Evolutionary conservation across 768 basidiomycete species (phyloP).

Genomic region (Auriculariales sp.): DNA sequence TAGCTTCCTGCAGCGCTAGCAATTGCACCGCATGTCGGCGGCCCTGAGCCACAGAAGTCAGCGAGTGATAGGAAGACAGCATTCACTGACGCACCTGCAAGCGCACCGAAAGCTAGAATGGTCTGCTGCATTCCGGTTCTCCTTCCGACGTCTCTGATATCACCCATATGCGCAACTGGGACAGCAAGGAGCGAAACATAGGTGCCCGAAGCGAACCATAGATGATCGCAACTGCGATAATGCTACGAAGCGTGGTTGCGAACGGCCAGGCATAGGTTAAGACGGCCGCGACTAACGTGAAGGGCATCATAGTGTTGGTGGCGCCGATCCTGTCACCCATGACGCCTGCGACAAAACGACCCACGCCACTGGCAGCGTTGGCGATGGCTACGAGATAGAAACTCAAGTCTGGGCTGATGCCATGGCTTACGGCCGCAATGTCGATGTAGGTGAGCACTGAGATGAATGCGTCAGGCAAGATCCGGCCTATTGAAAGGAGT

Average conservation of each 20-base stretch:
- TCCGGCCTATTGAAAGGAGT: background rate
- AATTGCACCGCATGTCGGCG: conserved; percentile 64
- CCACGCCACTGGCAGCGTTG: conserved; percentile 14
- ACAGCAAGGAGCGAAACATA: conserved; percentile 41
- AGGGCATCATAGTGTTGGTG: conserved; percentile 55
- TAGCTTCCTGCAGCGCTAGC: conserved; percentile 37
- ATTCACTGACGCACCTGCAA: too few species aligned
- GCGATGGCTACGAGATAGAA: conserved; percentile 14
- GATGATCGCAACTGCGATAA: conserved; percentile 39
- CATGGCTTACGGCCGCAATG: conserved; percentile 5
- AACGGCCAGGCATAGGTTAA: conserved; percentile 64
- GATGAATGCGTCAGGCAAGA: background rate
- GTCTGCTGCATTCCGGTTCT: conserved; percentile 52
- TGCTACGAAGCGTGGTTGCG: conserved; percentile 24
- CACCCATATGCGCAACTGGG: conserved; percentile 49
- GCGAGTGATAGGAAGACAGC: too few species aligned
- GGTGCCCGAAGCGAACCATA: conserved; percentile 57
- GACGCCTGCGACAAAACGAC: conserved; percentile 14
- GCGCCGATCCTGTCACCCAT: conserved; percentile 26
- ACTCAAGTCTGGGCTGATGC: conserved; percentile 4
- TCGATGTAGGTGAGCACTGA: conserved; percentile 13
- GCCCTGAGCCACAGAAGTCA: too few species aligned
- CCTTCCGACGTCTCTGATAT: conserved; percentile 44
- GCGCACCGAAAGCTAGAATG: conserved; percentile 43
- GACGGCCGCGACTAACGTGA: conserved; percentile 37